A percentile compares a stretch with the other conserved stretches of the same genome.
phyloP scores from a whole-genome alignment of 1,284 basidiomycete species.

The Ustilago shanxiensis region DNA sequence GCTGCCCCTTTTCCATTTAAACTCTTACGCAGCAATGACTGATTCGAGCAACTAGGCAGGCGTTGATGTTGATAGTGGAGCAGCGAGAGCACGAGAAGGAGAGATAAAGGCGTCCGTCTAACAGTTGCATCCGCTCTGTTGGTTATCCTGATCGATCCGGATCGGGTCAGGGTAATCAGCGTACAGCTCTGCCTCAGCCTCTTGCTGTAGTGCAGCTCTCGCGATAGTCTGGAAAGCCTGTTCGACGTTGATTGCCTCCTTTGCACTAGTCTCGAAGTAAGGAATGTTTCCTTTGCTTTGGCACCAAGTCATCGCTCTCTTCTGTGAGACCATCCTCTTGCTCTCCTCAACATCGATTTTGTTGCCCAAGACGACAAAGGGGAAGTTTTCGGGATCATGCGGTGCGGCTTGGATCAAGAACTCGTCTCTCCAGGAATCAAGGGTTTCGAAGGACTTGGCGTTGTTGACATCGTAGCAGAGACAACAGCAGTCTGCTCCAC shows the following conservation, averaged over 20 bases:
- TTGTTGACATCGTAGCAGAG: slow-evolving; percentile 96
- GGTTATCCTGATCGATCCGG: slow-evolving; percentile 91
- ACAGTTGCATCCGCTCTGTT: slow-evolving; percentile 93
- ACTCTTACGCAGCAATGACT: neutral
- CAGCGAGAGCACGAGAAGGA: too few species aligned
- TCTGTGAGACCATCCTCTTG: slow-evolving; percentile 98
- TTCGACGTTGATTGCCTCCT: slow-evolving; percentile 99
- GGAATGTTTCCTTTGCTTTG: slow-evolving; percentile 99
- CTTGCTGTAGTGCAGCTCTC: slow-evolving; percentile 97
- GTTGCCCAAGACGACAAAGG: slow-evolving; percentile 91
- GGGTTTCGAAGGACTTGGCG: slow-evolving; percentile 95
- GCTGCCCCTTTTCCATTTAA: neutral
- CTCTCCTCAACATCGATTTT: slow-evolving; percentile 99
- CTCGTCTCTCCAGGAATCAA: slow-evolving; percentile 69
- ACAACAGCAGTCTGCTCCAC: slow-evolving; percentile 98
- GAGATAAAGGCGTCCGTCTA: slow-evolving; percentile 67
- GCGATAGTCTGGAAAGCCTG: slow-evolving; percentile 99
- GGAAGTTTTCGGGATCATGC: slow-evolving; percentile 98
- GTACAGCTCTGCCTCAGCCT: slow-evolving; percentile 94
- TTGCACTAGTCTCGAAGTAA: slow-evolving; percentile 99
- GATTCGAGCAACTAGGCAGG: too few species aligned
- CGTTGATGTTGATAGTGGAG: too few species aligned
- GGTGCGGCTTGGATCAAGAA: slow-evolving; percentile 82
- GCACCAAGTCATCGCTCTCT: slow-evolving; percentile 99
- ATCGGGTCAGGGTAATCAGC: slow-evolving; percentile 99